phyloP scores from a whole-genome alignment of 2,329 filamentous ascomycete species.

The Aspergillus pseudonomiae region DNA sequence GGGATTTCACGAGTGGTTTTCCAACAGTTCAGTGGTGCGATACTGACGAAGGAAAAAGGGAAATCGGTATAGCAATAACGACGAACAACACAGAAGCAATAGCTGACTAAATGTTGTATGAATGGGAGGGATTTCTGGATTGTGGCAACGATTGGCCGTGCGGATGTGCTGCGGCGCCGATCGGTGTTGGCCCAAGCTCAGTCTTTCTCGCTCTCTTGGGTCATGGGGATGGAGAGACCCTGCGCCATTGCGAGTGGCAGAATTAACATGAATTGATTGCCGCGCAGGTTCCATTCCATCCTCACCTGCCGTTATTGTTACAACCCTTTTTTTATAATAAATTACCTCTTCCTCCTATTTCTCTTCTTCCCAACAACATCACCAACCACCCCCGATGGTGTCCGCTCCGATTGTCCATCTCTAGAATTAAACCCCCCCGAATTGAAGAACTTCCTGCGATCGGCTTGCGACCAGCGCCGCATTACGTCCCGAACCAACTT shows the following conservation, averaged over 20 bases:
- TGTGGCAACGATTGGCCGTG: conserved; percentile 22
- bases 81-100: conserved; percentile 9
- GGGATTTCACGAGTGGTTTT: background rate
- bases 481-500: conserved; percentile 5
- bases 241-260: background rate
- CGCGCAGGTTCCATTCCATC: background rate
- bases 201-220: conserved; percentile 1
- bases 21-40: background rate
- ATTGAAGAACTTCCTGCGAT: conserved; percentile 4
- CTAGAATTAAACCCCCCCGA: background rate
- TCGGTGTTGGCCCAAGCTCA: conserved; percentile 31
- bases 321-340: background rate
- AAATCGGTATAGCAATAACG: conserved; percentile 1
- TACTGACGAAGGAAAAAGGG: background rate
- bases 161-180: conserved; percentile 21
- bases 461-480: conserved; percentile 7
- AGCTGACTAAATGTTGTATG: conserved; percentile 28
- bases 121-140: conserved; percentile 4
- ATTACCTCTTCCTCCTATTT: background rate
- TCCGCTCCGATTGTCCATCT: background rate
- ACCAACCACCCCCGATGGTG: background rate
- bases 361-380: background rate
- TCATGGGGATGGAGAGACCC: conserved; percentile 5
- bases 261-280: conserved; percentile 1
- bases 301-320: background rate